Percentiles rank a stretch among this genome's conserved stretches.
Evolutionary conservation across 306 rosid genomes (phyloP).

Genomic region (Dryas octopetala): DNA sequence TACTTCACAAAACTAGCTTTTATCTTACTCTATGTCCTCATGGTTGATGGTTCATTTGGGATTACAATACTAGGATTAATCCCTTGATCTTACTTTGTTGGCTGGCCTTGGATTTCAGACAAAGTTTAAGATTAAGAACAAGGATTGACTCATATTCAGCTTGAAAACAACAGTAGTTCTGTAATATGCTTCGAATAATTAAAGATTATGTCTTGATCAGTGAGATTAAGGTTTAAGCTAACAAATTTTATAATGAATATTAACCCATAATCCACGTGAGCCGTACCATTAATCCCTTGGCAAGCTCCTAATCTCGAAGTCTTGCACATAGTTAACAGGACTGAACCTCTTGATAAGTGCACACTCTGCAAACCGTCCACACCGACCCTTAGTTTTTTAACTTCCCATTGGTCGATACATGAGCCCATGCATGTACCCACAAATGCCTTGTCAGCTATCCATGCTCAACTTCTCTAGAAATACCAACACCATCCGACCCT

Average conservation of each 20-base stretch:
- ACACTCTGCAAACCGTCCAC: conserved; percentile 22
- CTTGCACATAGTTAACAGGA: background rate
- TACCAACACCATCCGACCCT: background rate
- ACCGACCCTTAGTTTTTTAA: conserved; percentile 25
- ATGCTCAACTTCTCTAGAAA: conserved; percentile 13
- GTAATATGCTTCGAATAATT: background rate
- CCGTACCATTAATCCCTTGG: conserved; percentile 3
- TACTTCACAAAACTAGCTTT: too few relatives aligned
- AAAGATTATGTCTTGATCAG: too few relatives aligned
- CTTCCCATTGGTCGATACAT: conserved; percentile 1
- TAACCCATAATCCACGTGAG: conserved; percentile 5
- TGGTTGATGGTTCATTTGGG: too few relatives aligned
- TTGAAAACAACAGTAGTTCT: background rate
- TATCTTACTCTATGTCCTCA: too few relatives aligned
- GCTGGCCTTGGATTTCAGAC: background rate
- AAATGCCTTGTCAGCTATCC: background rate
- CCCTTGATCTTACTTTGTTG: too few relatives aligned
- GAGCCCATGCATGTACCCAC: background rate
- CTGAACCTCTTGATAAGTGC: conserved; percentile 7
- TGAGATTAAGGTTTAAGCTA: too few relatives aligned
- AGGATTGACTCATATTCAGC: background rate
- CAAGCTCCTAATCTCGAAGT: conserved; percentile 6
- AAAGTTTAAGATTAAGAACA: background rate
- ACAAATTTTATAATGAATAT: too few relatives aligned
- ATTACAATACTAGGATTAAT: too few relatives aligned